A percentile compares a stretch with the other conserved stretches of the same genome.
These are phyloP conservation scores for Forsythia suspensa DNA, from an alignment of 257 asterid species.

Conservation along the genomic window DNA sequence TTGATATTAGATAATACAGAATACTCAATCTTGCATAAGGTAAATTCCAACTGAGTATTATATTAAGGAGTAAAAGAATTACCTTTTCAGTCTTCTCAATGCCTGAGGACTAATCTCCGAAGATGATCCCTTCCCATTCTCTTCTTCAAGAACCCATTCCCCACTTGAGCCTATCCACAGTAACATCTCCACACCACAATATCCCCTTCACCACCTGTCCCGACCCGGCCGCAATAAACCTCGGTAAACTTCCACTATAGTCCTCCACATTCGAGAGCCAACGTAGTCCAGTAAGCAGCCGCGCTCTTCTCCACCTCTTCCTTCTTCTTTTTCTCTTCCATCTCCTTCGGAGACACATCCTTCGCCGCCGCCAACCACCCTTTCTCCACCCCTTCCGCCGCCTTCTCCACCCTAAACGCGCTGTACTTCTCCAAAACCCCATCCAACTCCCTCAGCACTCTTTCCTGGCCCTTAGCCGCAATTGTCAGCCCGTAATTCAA, in stretches of 20 bases:
- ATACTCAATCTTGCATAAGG: background rate
- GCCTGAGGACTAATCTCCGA: constrained; percentile 69
- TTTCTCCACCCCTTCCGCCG: constrained; percentile 45
- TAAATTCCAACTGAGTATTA: background rate
- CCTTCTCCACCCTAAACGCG: constrained; percentile 64
- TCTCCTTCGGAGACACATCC: constrained; percentile 67
- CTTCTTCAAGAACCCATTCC: constrained; percentile 64
- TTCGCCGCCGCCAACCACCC: constrained; percentile 64
- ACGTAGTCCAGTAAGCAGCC: constrained; percentile 84
- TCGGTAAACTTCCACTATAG: constrained; percentile 60
- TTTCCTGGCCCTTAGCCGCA: constrained; percentile 72
- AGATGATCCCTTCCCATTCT: constrained; percentile 41
- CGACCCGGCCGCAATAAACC: constrained; percentile 80
- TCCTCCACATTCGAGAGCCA: constrained; percentile 99
- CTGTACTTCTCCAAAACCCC: constrained; percentile 54
- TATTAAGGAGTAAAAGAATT: background rate
- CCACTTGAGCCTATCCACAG: constrained; percentile 81
- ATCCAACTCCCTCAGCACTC: constrained; percentile 54
- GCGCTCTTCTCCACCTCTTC: constrained; percentile 75
- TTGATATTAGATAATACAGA: too few species aligned
- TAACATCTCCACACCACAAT: constrained; percentile 90
- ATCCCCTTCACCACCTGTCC: constrained; percentile 91
- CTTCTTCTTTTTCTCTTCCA: constrained; percentile 45
- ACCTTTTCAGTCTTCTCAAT: constrained; percentile 72
- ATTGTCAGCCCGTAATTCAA: constrained; percentile 78